Evolutionary conservation across 2,329 filamentous ascomycete genomes (phyloP).

Genomic region (Sporothrix schenckii): DNA sequence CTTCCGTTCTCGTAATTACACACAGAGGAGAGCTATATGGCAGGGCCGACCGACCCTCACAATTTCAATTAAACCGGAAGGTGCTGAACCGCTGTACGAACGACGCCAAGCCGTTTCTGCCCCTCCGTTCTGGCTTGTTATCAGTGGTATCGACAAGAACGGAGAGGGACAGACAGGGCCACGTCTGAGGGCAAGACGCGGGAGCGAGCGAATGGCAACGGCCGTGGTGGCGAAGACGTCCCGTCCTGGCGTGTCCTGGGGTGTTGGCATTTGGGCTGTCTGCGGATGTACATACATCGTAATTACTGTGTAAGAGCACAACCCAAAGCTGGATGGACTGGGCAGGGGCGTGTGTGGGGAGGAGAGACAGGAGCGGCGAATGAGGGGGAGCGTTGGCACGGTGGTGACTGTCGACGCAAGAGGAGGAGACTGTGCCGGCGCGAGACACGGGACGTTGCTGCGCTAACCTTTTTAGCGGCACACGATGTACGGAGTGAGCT

Average conservation of each 20-base stretch:
- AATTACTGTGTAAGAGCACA: background rate
- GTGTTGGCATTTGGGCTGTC: background rate
- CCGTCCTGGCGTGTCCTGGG: background rate
- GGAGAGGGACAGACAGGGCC: conserved; percentile 8
- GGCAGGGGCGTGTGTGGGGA: conserved; percentile 15
- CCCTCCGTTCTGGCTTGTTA: conserved; percentile 24
- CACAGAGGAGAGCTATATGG: background rate
- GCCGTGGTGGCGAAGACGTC: conserved; percentile 11
- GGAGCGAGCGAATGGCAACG: conserved; percentile 19
- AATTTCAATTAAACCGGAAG: conserved; percentile 7
- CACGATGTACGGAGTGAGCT: conserved; percentile 21
- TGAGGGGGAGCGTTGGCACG: background rate
- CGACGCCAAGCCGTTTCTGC: conserved; percentile 7
- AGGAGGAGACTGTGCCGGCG: conserved; percentile 6
- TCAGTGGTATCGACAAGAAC: conserved; percentile 22
- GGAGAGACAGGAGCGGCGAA: background rate
- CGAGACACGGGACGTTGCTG: conserved; percentile 29
- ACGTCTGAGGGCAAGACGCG: conserved; percentile 12
- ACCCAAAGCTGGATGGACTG: background rate
- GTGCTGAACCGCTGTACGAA: conserved; percentile 1
- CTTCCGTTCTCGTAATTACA: conserved; percentile 20
- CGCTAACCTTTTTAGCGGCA: conserved; percentile 24
- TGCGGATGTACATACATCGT: too few relatives aligned
- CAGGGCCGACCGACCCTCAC: conserved; percentile 8
- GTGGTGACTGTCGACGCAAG: background rate